These are phyloP conservation scores for Wickerhamomyces hampshirensis DNA, from an alignment of 805 yeast genomes.

Conservation along the genomic window DNA sequence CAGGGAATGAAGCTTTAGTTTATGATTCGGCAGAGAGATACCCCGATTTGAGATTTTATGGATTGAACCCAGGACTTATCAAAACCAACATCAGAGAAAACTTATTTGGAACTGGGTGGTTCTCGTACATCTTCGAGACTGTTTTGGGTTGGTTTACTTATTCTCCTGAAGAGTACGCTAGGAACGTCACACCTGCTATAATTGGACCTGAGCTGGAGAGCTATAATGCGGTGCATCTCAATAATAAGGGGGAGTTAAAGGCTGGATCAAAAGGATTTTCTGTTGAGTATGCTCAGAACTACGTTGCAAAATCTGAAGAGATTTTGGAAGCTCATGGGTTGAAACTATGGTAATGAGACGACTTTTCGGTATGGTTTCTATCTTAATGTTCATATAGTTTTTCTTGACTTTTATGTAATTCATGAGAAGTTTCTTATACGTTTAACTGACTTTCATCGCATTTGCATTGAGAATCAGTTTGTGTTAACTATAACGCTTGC, in stretches of 20 bases:
- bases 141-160: slow-evolving; percentile 28
- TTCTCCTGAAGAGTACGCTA: slow-evolving; percentile 32
- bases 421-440: no score
- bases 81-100: slow-evolving; percentile 33
- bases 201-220: slow-evolving; percentile 27
- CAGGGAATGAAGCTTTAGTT: slow-evolving; percentile 37
- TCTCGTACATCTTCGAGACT: slow-evolving; percentile 25
- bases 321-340: slow-evolving; percentile 19
- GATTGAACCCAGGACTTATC: slow-evolving; percentile 37
- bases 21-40: slow-evolving; percentile 17
- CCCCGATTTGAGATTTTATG: slow-evolving; percentile 26
- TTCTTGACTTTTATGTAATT: no score
- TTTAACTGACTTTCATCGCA: no score
- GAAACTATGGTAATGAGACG: not conserved
- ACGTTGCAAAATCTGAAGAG: slow-evolving; percentile 23
- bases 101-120: slow-evolving; percentile 26
- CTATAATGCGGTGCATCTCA: slow-evolving; percentile 27
- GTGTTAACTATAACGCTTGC: no score
- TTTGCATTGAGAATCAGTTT: no score
- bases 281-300: slow-evolving; percentile 25
- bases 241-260: slow-evolving; percentile 27
- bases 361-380: no score
- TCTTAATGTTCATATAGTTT: no score
- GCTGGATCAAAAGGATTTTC: slow-evolving; percentile 27
- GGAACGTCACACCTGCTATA: slow-evolving; percentile 27